A percentile compares a stretch with the other conserved stretches of the same genome.
phyloP scores from a whole-genome alignment of 495 filamentous ascomycete genomes.

The Friedmanniomyces endolithicus region DNA sequence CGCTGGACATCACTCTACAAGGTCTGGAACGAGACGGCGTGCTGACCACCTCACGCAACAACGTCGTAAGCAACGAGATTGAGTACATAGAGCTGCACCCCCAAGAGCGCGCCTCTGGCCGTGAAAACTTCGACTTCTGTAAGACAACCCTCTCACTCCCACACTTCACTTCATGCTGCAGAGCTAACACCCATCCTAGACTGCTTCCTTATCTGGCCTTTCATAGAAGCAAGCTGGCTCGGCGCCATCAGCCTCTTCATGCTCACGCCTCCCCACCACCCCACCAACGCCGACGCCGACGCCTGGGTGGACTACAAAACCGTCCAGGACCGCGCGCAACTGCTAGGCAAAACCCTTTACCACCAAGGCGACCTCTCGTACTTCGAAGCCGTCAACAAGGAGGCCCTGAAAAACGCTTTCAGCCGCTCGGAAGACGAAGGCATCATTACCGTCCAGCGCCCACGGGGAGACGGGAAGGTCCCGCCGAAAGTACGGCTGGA shows the following conservation, averaged over 20 bases:
- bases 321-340: conserved; percentile 69
- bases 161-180: not conserved
- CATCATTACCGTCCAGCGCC: conserved; percentile 61
- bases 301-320: conserved; percentile 64
- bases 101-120: conserved; percentile 57
- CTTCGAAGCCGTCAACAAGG: conserved; percentile 96
- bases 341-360: conserved; percentile 91
- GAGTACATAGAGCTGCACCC: conserved; percentile 60
- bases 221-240: conserved; percentile 87
- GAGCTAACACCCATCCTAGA: conserved; percentile 28
- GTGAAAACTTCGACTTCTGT: conserved; percentile 91
- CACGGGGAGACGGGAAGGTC: conserved; percentile 45
- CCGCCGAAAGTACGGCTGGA: conserved; percentile 51
- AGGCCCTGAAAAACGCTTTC: conserved; percentile 87
- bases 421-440: conserved; percentile 81
- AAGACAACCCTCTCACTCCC: not conserved
- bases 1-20: conserved; percentile 63
- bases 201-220: conserved; percentile 96
- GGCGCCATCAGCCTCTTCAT: conserved; percentile 77
- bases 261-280: conserved; percentile 56
- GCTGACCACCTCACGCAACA: conserved; percentile 53
- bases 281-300: conserved; percentile 38
- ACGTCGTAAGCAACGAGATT: conserved; percentile 37
- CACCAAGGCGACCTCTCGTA: conserved; percentile 94
- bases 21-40: conserved; percentile 70